Base-by-base conservation (phyloP, 23 red algal species). In the Cyanidioschyzon merolae region DNA sequence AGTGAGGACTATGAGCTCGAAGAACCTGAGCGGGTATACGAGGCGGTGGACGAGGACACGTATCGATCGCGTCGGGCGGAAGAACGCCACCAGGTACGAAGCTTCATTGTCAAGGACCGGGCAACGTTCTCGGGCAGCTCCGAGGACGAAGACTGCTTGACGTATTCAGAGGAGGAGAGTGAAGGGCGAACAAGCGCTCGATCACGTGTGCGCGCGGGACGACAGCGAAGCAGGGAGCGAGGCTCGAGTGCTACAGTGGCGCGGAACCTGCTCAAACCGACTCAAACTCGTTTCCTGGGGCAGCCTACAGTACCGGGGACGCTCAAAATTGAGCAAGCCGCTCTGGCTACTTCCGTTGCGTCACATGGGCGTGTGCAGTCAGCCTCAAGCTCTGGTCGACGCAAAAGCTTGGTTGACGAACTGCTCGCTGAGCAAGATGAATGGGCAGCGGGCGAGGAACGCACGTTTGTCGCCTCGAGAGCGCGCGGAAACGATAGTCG, bases 1-100 rank as follows among this genome's bases (percentile, higher is more conserved):
- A 57, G 71, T 25, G 90, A 82, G 1, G 85, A 79, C 26, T 95
- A 95, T 54, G 34, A 85, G n/a, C 18, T 95, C 36, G 57, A 59
- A 12, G 86, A 95, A 54, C 85, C 79, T 74, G 85, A 77, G 16
- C 75, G 59, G 41, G 68, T 95, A n/a, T 95, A 86, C 59, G 90
- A 89, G 39, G 80, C 41, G 25, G 90, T 95, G 21, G 90, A 95
- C 68, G 90, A 95, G 18, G 80, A 39, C 38, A 85, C 81, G 0
- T 95, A 95, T 50, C 79, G 68, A 0, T 71, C 77, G 3, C 80
- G 78, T 40, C 34, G 74, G 12, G 86, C 86, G 34, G 74, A 76
- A n/a, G 76, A 76, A 71, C 45, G 90, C 31, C 77, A 79, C 3
- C 76, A 74, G 40, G 90, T 83, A 26, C 78, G 84, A 35, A 78